Conservation (phyloP, 768 basidiomycete species). For the Kwoniella bestiolae region DNA sequence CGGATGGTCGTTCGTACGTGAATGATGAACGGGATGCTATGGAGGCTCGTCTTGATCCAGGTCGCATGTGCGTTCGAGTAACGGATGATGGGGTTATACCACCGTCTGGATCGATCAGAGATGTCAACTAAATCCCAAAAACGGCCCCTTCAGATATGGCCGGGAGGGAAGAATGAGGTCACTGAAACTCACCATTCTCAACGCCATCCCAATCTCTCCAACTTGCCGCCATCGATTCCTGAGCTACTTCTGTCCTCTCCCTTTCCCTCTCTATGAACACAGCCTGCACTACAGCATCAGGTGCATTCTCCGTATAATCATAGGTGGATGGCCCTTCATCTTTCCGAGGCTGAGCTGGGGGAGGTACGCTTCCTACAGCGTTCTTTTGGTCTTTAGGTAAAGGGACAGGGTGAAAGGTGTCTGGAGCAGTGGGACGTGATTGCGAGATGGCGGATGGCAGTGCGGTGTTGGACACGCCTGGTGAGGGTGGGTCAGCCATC, state of each 20-base stretch:
- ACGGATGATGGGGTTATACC: constrained; percentile 45
- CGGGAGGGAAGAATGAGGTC: too few relatives aligned
- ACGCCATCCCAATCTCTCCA: constrained; percentile 43
- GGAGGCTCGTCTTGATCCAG: constrained; percentile 43
- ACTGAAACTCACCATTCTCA: constrained; percentile 33
- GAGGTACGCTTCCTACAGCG: constrained; percentile 1
- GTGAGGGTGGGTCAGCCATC: constrained; percentile 38
- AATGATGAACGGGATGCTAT: constrained; percentile 40
- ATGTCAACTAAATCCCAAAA: too few relatives aligned
- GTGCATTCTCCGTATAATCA: constrained; percentile 51
- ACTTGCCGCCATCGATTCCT: constrained; percentile 50
- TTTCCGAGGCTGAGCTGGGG: background rate
- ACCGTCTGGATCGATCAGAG: constrained; percentile 33
- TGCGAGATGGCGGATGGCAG: constrained; percentile 32
- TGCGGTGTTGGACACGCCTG: constrained; percentile 13
- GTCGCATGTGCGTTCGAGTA: constrained; percentile 35
- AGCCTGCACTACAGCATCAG: constrained; percentile 39
- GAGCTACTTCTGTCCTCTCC: constrained; percentile 47
- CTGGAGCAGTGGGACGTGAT: constrained; percentile 27
- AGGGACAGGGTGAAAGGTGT: constrained; percentile 37
- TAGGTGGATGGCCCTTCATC: constrained; percentile 27
- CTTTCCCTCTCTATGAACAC: constrained; percentile 42
- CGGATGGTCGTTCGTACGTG: constrained; percentile 28
- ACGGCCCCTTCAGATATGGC: too few relatives aligned
- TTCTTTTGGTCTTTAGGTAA: constrained; percentile 3